Evolutionary conservation across 2,329 filamentous ascomycete genomes (phyloP), one percentile per base, ranked within the genome.

Genomic region (Cadophora sp.): DNA sequence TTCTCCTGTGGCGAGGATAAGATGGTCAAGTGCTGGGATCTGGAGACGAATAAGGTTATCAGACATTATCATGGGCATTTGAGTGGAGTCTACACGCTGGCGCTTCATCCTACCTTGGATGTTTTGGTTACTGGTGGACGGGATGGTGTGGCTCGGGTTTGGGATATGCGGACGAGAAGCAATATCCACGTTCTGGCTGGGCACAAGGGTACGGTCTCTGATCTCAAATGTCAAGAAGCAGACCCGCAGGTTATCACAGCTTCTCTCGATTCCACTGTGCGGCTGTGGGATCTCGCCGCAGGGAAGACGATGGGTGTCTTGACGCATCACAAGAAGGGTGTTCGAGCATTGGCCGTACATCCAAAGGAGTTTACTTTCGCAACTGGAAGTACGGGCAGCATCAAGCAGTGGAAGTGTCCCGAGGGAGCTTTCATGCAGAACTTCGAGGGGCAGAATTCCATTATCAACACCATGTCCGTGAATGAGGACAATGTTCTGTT

Each of bases 21-120:
- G 84, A 97, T 97, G 94, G 96, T 99, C 71, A 99, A 99, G 81
- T 99, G 96, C 82, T 99, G 96, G 96, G 96, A 99, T 82, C 83
- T 99, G 73, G 96, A 99, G 81, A 97, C 95, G n/a, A 99, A 99
- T 83, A 97, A 97, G 81, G 96, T 99, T 69, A 97, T 98, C 77
- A 89, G 95, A 48, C 94, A 97, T 81, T 99, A 98, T 79, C 96
- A 99, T 79, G 97, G 97, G 22, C 96, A 99, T 81, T 83, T 99
- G 26, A 97, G 93, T 75, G 96, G 96, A 72, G 96, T 99, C 4
- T 99, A 99, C 81, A 94, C 94, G 0, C 84, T 99, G 6, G 88
- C 92, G 2, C 83, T 99, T n/a, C 96, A 99, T 78, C 96, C 96
- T 0, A 97, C 94, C 0, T 86, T 99, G 6, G 96, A 99, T 76